Evolutionary conservation across 352 stramenopile genomes (phyloP).

Genomic region (Peronospora belbahrii): DNA sequence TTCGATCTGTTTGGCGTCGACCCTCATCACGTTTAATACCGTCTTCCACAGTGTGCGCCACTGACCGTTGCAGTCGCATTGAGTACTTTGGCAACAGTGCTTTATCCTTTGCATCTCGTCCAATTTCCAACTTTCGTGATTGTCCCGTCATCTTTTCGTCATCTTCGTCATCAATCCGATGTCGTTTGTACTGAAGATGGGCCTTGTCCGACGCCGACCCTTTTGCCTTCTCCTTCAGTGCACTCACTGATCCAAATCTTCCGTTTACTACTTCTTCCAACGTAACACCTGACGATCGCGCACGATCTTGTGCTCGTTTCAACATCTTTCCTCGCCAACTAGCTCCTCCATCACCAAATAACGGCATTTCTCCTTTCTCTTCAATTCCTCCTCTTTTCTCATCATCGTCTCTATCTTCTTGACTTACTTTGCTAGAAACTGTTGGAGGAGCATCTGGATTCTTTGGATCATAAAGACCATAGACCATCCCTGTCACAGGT

Average conservation of each 20-base stretch:
- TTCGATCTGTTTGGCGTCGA: slow-evolving; percentile 1
- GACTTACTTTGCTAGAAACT: slow-evolving; percentile 18
- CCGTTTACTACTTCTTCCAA: slow-evolving; percentile 59
- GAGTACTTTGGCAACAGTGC: slow-evolving; percentile 56
- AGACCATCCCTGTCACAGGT: slow-evolving; percentile 71
- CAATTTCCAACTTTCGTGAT: slow-evolving; percentile 28
- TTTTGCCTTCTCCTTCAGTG: slow-evolving; percentile 41
- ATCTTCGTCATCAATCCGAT: slow-evolving; percentile 19
- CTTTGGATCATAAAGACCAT: slow-evolving; percentile 76
- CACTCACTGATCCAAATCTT: slow-evolving; percentile 47
- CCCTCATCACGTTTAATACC: slow-evolving; percentile 2
- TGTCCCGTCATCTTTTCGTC: slow-evolving; percentile 2
- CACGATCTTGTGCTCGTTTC: slow-evolving; percentile 54
- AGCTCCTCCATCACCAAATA: slow-evolving; percentile 66
- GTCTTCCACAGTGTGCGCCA: slow-evolving; percentile 31
- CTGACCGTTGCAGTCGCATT: slow-evolving; percentile 42
- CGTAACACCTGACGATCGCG: slow-evolving; percentile 36
- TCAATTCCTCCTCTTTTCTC: slow-evolving; percentile 1
- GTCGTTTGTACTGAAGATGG: slow-evolving; percentile 66
- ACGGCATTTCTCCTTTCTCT: slow-evolving; percentile 15
- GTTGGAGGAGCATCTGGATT: slow-evolving; percentile 40
- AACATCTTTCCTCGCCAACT: slow-evolving; percentile 84
- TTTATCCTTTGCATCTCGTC: slow-evolving; percentile 53
- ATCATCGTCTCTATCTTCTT: slow-evolving; percentile 2
- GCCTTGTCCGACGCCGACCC: slow-evolving; percentile 44